Conservation (phyloP, 2,329 filamentous ascomycete genomes). For the Microsporum audouinii region DNA sequence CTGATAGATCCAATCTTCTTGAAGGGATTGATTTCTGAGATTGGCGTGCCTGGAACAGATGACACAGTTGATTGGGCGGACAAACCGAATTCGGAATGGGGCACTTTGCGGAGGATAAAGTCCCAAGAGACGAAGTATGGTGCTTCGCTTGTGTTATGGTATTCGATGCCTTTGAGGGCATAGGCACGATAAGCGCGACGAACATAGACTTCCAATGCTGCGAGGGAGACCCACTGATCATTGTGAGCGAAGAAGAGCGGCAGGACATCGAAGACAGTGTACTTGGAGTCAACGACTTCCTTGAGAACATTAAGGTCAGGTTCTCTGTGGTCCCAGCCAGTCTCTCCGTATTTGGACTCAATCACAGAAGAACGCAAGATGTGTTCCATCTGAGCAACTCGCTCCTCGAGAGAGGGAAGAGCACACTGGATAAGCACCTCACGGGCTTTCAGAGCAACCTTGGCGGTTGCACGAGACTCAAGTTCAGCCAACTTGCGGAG, state of each 20-base stretch:
- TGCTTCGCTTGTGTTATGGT: constrained; percentile 61
- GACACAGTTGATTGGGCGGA: constrained; percentile 63
- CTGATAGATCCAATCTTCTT: constrained; percentile 89
- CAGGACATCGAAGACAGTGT: constrained; percentile 93
- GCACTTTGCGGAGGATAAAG: constrained; percentile 87
- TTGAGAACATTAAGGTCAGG: constrained; percentile 84
- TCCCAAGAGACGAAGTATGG: constrained; percentile 85
- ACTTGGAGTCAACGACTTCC: constrained; percentile 97
- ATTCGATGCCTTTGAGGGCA: constrained; percentile 76
- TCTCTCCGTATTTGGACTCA: constrained; percentile 94
- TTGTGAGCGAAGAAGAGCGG: constrained; percentile 90
- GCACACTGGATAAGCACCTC: constrained; percentile 97
- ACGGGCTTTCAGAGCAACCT: constrained; percentile 92
- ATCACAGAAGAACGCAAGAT: constrained; percentile 91
- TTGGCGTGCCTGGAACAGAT: constrained; percentile 70
- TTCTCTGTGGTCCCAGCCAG: constrained; percentile 90
- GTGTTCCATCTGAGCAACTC: constrained; percentile 94
- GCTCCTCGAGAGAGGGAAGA: constrained; percentile 88
- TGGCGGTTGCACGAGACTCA: constrained; percentile 73
- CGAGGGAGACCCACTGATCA: constrained; percentile 87
- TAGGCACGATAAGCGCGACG: constrained; percentile 96
- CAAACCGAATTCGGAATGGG: constrained; percentile 78
- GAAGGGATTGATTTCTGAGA: constrained; percentile 50
- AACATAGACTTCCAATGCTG: constrained; percentile 90
- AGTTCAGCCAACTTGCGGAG: constrained; percentile 83